Conservation (phyloP, 1,284 basidiomycete genomes). For the Waitea zeae region DNA sequence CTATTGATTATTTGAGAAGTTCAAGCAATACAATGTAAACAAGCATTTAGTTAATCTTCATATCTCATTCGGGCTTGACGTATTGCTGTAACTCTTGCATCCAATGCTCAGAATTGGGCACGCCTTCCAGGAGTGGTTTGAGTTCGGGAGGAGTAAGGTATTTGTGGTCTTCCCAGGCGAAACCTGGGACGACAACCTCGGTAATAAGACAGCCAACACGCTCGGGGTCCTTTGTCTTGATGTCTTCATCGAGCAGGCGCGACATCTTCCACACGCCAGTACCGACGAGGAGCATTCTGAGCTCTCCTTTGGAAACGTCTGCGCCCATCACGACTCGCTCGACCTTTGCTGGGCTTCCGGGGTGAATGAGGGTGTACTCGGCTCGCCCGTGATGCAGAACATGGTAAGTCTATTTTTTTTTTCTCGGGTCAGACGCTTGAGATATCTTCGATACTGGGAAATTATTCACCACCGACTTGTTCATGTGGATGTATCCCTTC, state of each 20-base stretch:
- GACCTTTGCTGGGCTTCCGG: conserved; percentile 15
- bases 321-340: conserved; percentile 24
- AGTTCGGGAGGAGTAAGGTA: conserved; percentile 19
- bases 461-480: conserved; percentile 22
- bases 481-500: conserved; percentile 25
- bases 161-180: conserved; percentile 29
- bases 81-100: no score
- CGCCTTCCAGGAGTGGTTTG: conserved; percentile 15
- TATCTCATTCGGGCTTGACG: no score
- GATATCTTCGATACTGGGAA: neutral
- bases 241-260: conserved; percentile 21
- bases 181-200: conserved; percentile 30
- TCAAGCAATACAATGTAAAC: no score
- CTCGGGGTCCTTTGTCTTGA: conserved; percentile 11
- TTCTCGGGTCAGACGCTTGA: no score
- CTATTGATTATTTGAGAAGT: no score
- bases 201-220: conserved; percentile 25
- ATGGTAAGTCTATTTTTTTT: conserved; percentile 23
- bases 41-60: no score
- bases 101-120: no score
- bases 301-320: conserved; percentile 20
- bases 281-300: conserved; percentile 24
- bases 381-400: conserved; percentile 28
- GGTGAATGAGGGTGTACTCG: conserved; percentile 25
- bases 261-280: conserved; percentile 33